Percentiles rank a stretch among this genome's conserved stretches.
These are phyloP conservation scores for Metschnikowia drakensbergensis DNA, from an alignment of 805 yeast species.

Conservation along the genomic window DNA sequence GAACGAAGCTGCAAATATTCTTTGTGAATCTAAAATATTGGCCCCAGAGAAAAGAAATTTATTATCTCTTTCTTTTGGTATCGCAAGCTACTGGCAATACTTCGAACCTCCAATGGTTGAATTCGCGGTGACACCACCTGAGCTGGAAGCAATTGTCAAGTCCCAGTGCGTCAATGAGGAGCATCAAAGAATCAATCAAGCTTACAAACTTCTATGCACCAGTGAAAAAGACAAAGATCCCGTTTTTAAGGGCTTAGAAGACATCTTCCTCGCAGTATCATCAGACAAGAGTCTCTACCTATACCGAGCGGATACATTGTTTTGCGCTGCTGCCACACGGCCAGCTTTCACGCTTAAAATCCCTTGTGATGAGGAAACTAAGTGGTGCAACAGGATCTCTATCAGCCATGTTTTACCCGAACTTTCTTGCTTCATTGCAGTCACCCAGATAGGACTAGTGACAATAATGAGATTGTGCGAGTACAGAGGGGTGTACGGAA, in stretches of 20 bases:
- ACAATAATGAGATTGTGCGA: constrained; percentile 35
- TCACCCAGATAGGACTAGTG: constrained; percentile 37
- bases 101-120: constrained; percentile 25
- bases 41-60: constrained; percentile 11
- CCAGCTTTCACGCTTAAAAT: constrained; percentile 8
- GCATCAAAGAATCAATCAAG: constrained; percentile 30
- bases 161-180: constrained; percentile 31
- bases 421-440: constrained; percentile 32
- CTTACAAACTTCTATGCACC: neutral
- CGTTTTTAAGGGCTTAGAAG: neutral
- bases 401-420: constrained; percentile 34
- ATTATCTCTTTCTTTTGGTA: constrained; percentile 24
- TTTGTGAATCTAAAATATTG: constrained; percentile 40
- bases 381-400: constrained; percentile 33
- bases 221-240: neutral
- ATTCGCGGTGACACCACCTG: neutral
- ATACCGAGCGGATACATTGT: constrained; percentile 12
- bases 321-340: constrained; percentile 13
- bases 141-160: constrained; percentile 11
- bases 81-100: constrained; percentile 33
- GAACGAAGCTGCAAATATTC: constrained; percentile 24
- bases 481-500: constrained; percentile 35
- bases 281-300: constrained; percentile 11
- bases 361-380: constrained; percentile 23
- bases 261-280: constrained; percentile 12